Base-by-base conservation (phyloP, 2,329 filamentous ascomycete genomes). In the Calonectria pteridis region DNA sequence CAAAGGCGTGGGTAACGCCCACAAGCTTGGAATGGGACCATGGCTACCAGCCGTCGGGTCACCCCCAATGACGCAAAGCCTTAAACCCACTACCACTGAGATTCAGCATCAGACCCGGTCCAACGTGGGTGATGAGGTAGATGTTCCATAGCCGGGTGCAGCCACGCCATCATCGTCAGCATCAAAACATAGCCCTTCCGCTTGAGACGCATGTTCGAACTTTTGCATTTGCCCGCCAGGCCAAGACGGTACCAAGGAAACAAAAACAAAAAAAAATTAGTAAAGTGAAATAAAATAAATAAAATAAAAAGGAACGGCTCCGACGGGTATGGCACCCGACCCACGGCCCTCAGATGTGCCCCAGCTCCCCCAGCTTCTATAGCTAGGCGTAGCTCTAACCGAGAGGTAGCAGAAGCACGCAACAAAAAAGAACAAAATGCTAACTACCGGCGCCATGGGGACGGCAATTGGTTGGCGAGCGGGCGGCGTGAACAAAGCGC, bases 91-190 rank as follows among this genome's bases (percentile, higher is more conserved):
- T 67, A 59, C 62, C 51, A 29, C 40, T 73, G 74, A 73, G 69
- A 73, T 67, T 71, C 67, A 71, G 67, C 58, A 74, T 50, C 73
- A 72, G 72, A 46, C 70, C 73, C 73, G 67, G 58, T 70, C 37
- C 64, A 73, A 72, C 64, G 78, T 75, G 67, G 55, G 49, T 58
- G 71, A 35, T 20, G 29, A 37, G 59, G 53, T 33, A 66, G 43
- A 67, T 50, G 37, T 55, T 35, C 66, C 51, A 69, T 50, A 40
- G 63, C 55, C 53, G 46, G 63, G 64, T 71, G 70, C 74, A 77
- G 77, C 78, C 74, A 80, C 76, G 68, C 62, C 78, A 80, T 79
- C 77, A 80, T 74, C 53, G 63, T 37, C 67, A 53, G 64, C 75
- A 73, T 71, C 72, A 51, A 49, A 33, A 40, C 37, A 66, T 67